Evolutionary conservation across 805 yeast genomes (phyloP).

Genomic region (Metschnikowia vanudenii): DNA sequence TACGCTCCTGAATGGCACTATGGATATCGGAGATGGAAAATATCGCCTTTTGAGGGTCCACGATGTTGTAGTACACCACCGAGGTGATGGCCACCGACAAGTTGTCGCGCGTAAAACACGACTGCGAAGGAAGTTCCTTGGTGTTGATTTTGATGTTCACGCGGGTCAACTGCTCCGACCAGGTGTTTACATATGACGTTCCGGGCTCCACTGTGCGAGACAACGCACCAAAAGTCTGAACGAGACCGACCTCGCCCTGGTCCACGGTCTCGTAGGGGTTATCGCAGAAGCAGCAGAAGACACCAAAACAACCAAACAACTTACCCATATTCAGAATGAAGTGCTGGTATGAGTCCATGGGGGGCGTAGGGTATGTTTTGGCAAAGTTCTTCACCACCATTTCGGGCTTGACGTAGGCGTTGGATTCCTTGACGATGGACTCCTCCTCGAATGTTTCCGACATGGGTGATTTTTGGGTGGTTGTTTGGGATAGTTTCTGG

Average conservation of each 20-base stretch:
- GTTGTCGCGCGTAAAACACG: slow-evolving; percentile 70
- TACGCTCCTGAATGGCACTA: slow-evolving; percentile 59
- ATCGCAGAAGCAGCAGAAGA: slow-evolving; percentile 54
- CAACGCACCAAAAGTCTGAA: slow-evolving; percentile 65
- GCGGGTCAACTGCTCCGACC: slow-evolving; percentile 52
- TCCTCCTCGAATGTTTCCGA: slow-evolving; percentile 5
- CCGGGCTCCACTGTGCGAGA: slow-evolving; percentile 70
- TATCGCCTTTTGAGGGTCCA: slow-evolving; percentile 65
- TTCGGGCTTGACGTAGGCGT: slow-evolving; percentile 32
- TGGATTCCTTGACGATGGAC: slow-evolving; percentile 12
- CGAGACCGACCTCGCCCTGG: slow-evolving; percentile 69
- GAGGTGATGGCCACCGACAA: slow-evolving; percentile 61
- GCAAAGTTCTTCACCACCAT: slow-evolving; percentile 44
- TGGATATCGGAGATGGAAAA: slow-evolving; percentile 55
- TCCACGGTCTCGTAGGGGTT: slow-evolving; percentile 60
- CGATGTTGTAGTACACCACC: slow-evolving; percentile 64
- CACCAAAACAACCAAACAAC: slow-evolving; percentile 52
- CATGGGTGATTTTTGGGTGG: slow-evolving; percentile 2
- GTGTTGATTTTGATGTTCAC: slow-evolving; percentile 59
- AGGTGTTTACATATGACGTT: slow-evolving; percentile 59
- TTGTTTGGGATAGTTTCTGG: no score
- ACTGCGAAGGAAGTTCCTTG: slow-evolving; percentile 63
- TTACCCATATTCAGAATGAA: slow-evolving; percentile 43
- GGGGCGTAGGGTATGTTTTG: slow-evolving; percentile 39
- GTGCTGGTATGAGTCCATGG: slow-evolving; percentile 40